phyloP scores from a whole-genome alignment of 1,139 yeast species.

The Candida tetrigidarum region DNA sequence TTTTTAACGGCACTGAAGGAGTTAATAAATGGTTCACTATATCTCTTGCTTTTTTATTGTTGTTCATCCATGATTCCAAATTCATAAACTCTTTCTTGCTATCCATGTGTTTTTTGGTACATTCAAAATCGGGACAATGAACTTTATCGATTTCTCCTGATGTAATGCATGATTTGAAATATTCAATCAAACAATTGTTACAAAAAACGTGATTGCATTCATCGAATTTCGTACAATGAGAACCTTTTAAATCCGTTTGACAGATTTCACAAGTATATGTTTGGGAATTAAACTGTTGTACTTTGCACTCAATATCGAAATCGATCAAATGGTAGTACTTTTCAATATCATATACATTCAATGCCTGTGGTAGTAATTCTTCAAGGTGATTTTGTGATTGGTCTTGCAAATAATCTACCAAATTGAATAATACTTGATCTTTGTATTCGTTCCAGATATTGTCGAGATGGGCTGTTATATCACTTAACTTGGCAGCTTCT shows the following conservation, averaged over 20 bases:
- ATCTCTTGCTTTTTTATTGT: slow-evolving; percentile 26
- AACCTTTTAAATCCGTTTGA: slow-evolving; percentile 56
- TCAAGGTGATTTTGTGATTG: slow-evolving; percentile 23
- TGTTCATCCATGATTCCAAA: slow-evolving; percentile 23
- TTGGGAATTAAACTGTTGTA: slow-evolving; percentile 34
- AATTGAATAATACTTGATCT: slow-evolving; percentile 48
- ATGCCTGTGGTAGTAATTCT: slow-evolving; percentile 10
- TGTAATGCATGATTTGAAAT: slow-evolving; percentile 47
- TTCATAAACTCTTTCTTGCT: slow-evolving; percentile 25
- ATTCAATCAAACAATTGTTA: slow-evolving; percentile 50
- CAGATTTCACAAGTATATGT: slow-evolving; percentile 65
- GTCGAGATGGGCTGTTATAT: slow-evolving; percentile 23
- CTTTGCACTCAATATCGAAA: slow-evolving; percentile 12
- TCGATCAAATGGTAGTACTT: slow-evolving; percentile 16
- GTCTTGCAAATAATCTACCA: slow-evolving; percentile 49
- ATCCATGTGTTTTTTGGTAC: slow-evolving; percentile 31
- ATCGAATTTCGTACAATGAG: slow-evolving; percentile 42
- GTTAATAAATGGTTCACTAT: slow-evolving; percentile 37
- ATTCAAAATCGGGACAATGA: slow-evolving; percentile 63
- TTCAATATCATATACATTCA: slow-evolving; percentile 18
- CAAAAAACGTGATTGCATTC: slow-evolving; percentile 61
- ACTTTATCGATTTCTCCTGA: slow-evolving; percentile 58
- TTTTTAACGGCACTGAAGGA: slow-evolving; percentile 36
- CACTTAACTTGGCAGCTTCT: slow-evolving; percentile 15
- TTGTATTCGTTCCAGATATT: slow-evolving; percentile 40